These are phyloP conservation scores for Trametes maxima DNA, from an alignment of 768 basidiomycete genomes.

Conservation along the genomic window DNA sequence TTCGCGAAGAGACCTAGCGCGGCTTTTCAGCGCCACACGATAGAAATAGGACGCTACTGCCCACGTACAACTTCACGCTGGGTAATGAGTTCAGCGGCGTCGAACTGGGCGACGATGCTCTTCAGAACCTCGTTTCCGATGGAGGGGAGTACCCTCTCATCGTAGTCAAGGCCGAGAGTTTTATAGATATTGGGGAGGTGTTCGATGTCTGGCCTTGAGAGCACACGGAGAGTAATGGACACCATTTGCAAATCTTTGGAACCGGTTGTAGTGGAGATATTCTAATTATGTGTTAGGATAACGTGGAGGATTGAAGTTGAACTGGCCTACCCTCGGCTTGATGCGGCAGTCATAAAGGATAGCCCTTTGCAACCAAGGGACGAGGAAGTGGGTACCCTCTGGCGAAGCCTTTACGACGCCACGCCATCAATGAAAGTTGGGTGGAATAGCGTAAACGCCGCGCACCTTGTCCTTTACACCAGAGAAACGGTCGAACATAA, in stretches of 20 bases:
- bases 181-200: constrained; percentile 95
- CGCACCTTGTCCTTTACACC: constrained; percentile 82
- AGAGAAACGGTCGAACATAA: constrained; percentile 97
- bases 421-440: neutral
- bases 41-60: neutral
- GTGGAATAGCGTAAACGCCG: neutral
- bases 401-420: constrained; percentile 63
- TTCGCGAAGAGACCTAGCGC: constrained; percentile 81
- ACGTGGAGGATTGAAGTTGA: neutral
- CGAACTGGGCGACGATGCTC: constrained; percentile 97
- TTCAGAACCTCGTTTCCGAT: constrained; percentile 99
- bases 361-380: constrained; percentile 95
- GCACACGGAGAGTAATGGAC: constrained; percentile 91
- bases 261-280: constrained; percentile 98
- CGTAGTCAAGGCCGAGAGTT: constrained; percentile 92
- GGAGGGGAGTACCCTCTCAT: constrained; percentile 95
- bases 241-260: constrained; percentile 99
- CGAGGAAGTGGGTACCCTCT: constrained; percentile 95
- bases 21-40: neutral
- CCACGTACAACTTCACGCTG: constrained; percentile 91
- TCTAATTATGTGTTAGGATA: constrained; percentile 47
- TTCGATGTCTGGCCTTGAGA: constrained; percentile 87
- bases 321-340: constrained; percentile 77
- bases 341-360: constrained; percentile 98
- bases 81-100: constrained; percentile 95